Evolutionary conservation across 495 filamentous ascomycete species (phyloP), one percentile per base, ranked within the genome.

Genomic region (Aspergillus funiculosus): DNA sequence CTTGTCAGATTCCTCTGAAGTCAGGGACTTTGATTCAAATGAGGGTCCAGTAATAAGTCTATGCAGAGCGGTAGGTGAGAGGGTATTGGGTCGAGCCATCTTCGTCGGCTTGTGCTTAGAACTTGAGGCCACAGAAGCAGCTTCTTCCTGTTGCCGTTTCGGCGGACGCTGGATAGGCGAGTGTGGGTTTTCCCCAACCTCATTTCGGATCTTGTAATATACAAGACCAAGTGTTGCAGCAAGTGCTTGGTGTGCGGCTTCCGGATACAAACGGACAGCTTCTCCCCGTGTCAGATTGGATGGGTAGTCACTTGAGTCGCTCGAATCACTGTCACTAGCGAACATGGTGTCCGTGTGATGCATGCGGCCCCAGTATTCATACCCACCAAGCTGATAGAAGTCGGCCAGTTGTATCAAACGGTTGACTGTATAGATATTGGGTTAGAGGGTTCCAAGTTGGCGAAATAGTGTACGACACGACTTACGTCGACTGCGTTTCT

Each of bases 131-230:
- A 53, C 52, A 1, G 63, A 66, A 21, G 53, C 56, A n/a, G 60
- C 46, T 0, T 68, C 67, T 17, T 67, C 65, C 35, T 61, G 65
- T 29, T 63, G 62, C 22, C 65, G 59, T 51, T 71, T 71, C 1
- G 60, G 57, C 8, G 67, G 59, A 17, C 64, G 60, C 14, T 42
- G 41, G 18, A 62, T 48, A 3, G 40, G 59, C 3, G 54, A 44
- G 32, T 57, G 54, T 1, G 56, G 60, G 1, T 59, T 61, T 22
- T 68, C 67, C 1, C 67, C 65, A 4, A 66, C 62, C 40, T 68
- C 63, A 27, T 71, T 71, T 6, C 65, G 65, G 27, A 71, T 71
- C 50, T 68, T 68, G 45, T 66, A 67, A 43, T 68, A 71, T 2
- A 67, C 60, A 15, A 71, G 50, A 20, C 67, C 67, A 8, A 68